Percentiles rank a stretch among this genome's conserved stretches.
These are phyloP conservation scores for Phytophthora syringae DNA, from an alignment of 352 stramenopile genomes.

Conservation along the genomic window DNA sequence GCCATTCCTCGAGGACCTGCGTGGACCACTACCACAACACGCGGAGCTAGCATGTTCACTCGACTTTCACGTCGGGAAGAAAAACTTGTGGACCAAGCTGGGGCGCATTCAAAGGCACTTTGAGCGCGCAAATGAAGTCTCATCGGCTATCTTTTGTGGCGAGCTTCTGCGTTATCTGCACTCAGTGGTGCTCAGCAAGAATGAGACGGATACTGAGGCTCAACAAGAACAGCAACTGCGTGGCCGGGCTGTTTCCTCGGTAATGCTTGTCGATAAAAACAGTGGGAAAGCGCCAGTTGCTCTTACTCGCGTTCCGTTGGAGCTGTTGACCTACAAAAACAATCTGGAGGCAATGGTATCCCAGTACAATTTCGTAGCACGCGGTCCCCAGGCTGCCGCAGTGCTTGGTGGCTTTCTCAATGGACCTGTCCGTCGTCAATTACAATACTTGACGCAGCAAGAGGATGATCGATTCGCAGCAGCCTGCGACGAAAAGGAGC, in stretches of 20 bases:
- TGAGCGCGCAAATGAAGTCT: constrained; percentile 65
- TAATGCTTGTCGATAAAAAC: constrained; percentile 55
- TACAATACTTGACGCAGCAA: constrained; percentile 52
- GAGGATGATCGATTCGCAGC: constrained; percentile 69
- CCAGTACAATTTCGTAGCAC: constrained; percentile 79
- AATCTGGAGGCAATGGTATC: constrained; percentile 82
- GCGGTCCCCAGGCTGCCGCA: constrained; percentile 52
- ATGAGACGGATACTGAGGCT: constrained; percentile 60
- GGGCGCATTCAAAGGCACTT: constrained; percentile 56
- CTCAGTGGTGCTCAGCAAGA: constrained; percentile 73
- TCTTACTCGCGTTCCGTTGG: constrained; percentile 55
- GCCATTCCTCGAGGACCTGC: constrained; percentile 63
- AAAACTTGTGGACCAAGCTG: constrained; percentile 61
- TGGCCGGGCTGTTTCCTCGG: constrained; percentile 54
- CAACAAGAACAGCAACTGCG: constrained; percentile 52
- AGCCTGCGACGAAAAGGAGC: constrained; percentile 57
- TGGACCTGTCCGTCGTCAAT: constrained; percentile 52
- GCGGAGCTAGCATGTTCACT: constrained; percentile 54
- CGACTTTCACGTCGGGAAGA: constrained; percentile 65
- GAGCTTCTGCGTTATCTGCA: constrained; percentile 75
- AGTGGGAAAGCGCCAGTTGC: constrained; percentile 28
- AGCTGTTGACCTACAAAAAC: constrained; percentile 81
- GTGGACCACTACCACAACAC: constrained; percentile 34
- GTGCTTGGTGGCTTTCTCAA: constrained; percentile 71
- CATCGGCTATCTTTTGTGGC: constrained; percentile 69